A percentile compares a stretch with the other conserved stretches of the same genome.
Conservation (phyloP, 192 early-diverging fungal species). For the Coemansia sp. region DNA sequence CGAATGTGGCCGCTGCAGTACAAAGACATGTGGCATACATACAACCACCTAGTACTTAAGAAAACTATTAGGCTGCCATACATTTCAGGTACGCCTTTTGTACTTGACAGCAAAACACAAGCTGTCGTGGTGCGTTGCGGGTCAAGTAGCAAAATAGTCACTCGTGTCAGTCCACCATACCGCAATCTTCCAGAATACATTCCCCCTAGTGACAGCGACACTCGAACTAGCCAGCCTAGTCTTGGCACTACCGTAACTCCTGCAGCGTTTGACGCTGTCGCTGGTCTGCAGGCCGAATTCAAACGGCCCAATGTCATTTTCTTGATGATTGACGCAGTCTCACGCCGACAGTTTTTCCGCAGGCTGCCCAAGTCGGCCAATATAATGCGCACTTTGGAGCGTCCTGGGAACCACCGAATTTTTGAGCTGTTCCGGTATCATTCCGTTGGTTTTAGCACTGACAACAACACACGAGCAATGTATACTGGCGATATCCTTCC, state of each 20-base stretch:
- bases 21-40: slow-evolving; percentile 48
- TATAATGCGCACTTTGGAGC: slow-evolving; percentile 28
- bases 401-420: slow-evolving; percentile 23
- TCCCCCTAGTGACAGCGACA: slow-evolving; percentile 29
- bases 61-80: slow-evolving; percentile 19
- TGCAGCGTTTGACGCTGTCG: background rate
- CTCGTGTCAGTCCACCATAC: slow-evolving; percentile 30
- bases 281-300: background rate
- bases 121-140: slow-evolving; percentile 53
- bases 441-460: slow-evolving; percentile 53
- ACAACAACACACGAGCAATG: slow-evolving; percentile 54
- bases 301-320: slow-evolving; percentile 53
- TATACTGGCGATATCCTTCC: slow-evolving; percentile 45
- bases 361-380: slow-evolving; percentile 50
- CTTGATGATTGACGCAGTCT: slow-evolving; percentile 56
- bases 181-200: slow-evolving; percentile 8
- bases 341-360: slow-evolving; percentile 55
- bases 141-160: slow-evolving; percentile 32
- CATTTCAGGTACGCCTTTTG: slow-evolving; percentile 18
- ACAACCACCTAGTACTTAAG: slow-evolving; percentile 48
- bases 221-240: slow-evolving; percentile 2
- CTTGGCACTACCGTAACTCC: background rate
- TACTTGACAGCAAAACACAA: slow-evolving; percentile 36
- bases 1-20: slow-evolving; percentile 46
- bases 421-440: slow-evolving; percentile 57